Evolutionary conservation across 345 rosid genomes (phyloP).

Genomic region (Eutrema yunnanense): DNA sequence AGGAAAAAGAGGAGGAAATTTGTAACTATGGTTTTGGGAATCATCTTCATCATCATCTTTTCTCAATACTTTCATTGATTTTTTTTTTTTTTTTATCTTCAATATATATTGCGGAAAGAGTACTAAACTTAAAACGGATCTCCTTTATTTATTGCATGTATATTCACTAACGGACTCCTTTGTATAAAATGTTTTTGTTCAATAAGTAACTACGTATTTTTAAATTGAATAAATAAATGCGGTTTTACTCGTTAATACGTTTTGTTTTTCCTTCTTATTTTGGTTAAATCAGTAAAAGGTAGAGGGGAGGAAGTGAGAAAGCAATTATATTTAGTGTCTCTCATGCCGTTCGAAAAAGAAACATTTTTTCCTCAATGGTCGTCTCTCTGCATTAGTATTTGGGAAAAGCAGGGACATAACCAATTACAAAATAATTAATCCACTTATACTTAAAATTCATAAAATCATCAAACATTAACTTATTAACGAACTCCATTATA

Average conservation of each 20-base stretch:
- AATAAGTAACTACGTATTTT: neutral
- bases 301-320: too few relatives aligned
- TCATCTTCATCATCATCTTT: neutral
- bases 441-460: too few relatives aligned
- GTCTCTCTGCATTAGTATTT: neutral
- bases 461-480: too few relatives aligned
- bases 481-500: too few relatives aligned
- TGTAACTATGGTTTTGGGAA: conserved; percentile 3
- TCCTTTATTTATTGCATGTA: neutral
- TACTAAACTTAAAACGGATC: conserved; percentile 2
- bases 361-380: neutral
- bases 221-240: neutral
- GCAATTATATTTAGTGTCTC: too few relatives aligned
- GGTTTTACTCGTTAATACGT: neutral
- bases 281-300: too few relatives aligned
- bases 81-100: neutral
- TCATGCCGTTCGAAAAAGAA: too few relatives aligned
- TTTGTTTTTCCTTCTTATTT: neutral
- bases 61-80: neutral
- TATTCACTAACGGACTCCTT: neutral
- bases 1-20: conserved; percentile 5
- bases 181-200: neutral
- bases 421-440: too few relatives aligned
- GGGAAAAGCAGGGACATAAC: neutral
- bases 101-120: neutral